phyloP scores from a whole-genome alignment of 495 filamentous ascomycete genomes.

The Zalerion maritima region DNA sequence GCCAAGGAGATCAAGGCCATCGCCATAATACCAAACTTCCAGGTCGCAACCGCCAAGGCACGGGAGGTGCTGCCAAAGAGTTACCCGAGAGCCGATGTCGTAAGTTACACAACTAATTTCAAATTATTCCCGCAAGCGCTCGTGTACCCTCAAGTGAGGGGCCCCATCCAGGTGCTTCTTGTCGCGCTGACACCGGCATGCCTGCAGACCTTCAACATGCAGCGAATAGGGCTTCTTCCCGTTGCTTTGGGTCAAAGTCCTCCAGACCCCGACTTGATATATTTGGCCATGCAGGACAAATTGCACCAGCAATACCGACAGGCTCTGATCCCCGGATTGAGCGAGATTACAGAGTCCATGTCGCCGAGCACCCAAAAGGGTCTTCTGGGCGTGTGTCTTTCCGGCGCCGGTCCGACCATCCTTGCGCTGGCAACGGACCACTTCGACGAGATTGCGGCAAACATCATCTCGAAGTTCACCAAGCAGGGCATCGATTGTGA shows the following conservation, averaged over 20 bases:
- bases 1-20: constrained; percentile 87
- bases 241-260: constrained; percentile 74
- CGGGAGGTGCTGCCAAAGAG: constrained; percentile 61
- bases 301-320: constrained; percentile 90
- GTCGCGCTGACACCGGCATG: neutral
- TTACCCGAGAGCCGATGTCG: constrained; percentile 67
- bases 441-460: constrained; percentile 69
- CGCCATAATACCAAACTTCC: constrained; percentile 86
- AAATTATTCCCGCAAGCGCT: too few species aligned
- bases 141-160: too few species aligned
- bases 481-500: constrained; percentile 59
- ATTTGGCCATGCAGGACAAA: constrained; percentile 93
- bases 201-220: constrained; percentile 73
- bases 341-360: constrained; percentile 77
- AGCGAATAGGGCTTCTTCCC: constrained; percentile 77
- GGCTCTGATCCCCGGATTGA: constrained; percentile 75
- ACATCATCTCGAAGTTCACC: constrained; percentile 55
- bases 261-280: constrained; percentile 85
- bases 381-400: constrained; percentile 80
- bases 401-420: constrained; percentile 88
- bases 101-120: constrained; percentile 24
- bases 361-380: constrained; percentile 74
- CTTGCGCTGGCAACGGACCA: constrained; percentile 77
- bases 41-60: constrained; percentile 79
- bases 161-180: neutral